Percentiles rank a stretch among this genome's conserved stretches.
These are phyloP conservation scores for Rubus parviflorus DNA, from an alignment of 306 rosid species.

Conservation along the genomic window DNA sequence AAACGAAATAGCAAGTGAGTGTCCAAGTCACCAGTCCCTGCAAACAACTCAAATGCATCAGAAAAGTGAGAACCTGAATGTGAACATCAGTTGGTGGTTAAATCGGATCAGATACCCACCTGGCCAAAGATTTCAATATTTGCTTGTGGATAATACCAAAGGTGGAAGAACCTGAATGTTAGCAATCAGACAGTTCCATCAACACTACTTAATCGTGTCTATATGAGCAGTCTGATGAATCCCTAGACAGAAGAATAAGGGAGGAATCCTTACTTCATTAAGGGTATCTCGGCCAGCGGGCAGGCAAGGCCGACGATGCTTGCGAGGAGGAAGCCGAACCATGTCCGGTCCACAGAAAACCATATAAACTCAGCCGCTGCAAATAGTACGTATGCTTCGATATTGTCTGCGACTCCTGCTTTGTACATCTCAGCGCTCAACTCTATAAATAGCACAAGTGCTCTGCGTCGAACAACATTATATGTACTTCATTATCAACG, in stretches of 20 bases:
- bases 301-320: conserved; percentile 61
- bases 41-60: conserved; percentile 3
- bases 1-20: conserved; percentile 49
- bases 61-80: background rate
- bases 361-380: conserved; percentile 79
- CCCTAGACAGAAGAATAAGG: background rate
- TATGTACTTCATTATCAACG: background rate
- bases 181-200: background rate
- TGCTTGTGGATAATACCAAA: conserved; percentile 53
- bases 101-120: conserved; percentile 25
- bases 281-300: conserved; percentile 50
- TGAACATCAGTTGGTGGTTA: background rate
- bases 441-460: conserved; percentile 63
- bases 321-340: conserved; percentile 71
- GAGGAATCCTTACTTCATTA: conserved; percentile 42
- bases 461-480: conserved; percentile 41
- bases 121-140: conserved; percentile 45
- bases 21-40: conserved; percentile 61
- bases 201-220: background rate
- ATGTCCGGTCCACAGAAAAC: conserved; percentile 61
- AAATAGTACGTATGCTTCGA: conserved; percentile 68
- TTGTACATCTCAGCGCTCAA: conserved; percentile 86
- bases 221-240: background rate
- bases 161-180: conserved; percentile 46
- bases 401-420: conserved; percentile 64